phyloP scores from a whole-genome alignment of 1,284 basidiomycete species.

The Ganoderma multipileum region DNA sequence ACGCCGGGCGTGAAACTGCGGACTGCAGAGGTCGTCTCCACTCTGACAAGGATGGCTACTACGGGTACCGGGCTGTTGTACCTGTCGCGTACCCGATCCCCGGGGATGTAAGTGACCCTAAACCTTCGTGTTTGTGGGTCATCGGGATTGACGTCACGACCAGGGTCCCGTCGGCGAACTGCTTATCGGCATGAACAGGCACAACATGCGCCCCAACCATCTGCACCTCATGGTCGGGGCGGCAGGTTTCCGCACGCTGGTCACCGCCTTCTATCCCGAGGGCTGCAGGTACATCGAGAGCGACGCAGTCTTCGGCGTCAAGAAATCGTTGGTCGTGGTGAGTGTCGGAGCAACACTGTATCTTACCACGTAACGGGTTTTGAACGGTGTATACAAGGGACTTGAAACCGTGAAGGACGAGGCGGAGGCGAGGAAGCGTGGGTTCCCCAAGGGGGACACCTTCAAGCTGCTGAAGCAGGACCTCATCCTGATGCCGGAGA shows the following conservation, averaged over 20 bases:
- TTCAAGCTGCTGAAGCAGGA: conserved; percentile 70
- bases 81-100: conserved; percentile 86
- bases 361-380: neutral
- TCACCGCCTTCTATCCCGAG: conserved; percentile 79
- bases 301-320: conserved; percentile 84
- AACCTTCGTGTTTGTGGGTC: conserved; percentile 13
- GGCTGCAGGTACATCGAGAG: conserved; percentile 71
- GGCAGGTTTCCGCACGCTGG: conserved; percentile 74
- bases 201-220: conserved; percentile 83
- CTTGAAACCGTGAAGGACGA: conserved; percentile 58
- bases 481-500: conserved; percentile 64
- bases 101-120: conserved; percentile 57
- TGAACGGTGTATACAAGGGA: conserved; percentile 44
- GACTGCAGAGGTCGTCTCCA: conserved; percentile 82
- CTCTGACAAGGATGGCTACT: conserved; percentile 70
- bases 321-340: conserved; percentile 64
- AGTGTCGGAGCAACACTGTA: conserved; percentile 40
- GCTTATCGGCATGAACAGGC: conserved; percentile 65
- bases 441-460: conserved; percentile 64
- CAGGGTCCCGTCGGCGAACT: conserved; percentile 79
- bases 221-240: conserved; percentile 78
- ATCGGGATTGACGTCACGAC: conserved; percentile 11
- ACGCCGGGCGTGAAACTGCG: conserved; percentile 61
- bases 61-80: conserved; percentile 78
- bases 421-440: conserved; percentile 60